Evolutionary conservation across 345 rosid species (phyloP), one percentile per base, ranked within the genome.

Genomic region (Clausena lansium): DNA sequence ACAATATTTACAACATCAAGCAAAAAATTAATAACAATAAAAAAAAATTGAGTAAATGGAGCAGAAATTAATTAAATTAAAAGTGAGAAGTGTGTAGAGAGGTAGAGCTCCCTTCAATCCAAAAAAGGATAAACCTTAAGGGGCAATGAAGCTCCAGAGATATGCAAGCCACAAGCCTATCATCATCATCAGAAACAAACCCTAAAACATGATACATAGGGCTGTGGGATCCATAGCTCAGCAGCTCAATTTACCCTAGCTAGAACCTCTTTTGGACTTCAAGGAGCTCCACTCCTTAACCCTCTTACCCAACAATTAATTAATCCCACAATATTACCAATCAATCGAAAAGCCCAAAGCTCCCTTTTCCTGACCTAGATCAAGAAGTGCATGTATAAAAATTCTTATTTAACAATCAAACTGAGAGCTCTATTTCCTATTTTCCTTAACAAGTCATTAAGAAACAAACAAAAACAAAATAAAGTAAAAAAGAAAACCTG

Each of bases 91-190:
- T 74, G 89, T 87, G 7, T 17, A 52, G n/a, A 15, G 57, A 17
- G 22, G 57, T 52, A 89, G 98, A 94, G 95, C 95, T 94, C 98
- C 97, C 95, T 94, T 92, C 97, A 94, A 91, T 94, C 97, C 97
- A 94, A 94, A 91, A 73, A 87, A 86, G 86, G 91, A 87, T 85
- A 83, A 41, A 83, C 83, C 84, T 35, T 0, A 17, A 52, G 0
- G 75, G 83, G 87, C 52, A 79, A 84, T 86, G 78, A 73, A 88
- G 94, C 98, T 92, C 95, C 95, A 85, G 87, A 87, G 86, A 88
- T 92, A 94, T 88, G 98, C 89, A 94, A 88, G 90, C 98, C 98
- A 78, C 88, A 90, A 66, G 74, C 90, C 97, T 80, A 86, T 89
- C 92, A 47, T 50, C 22, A 84, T 88, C 92, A 17, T 17, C 57